Conservation (phyloP, 2,329 filamentous ascomycete genomes). For the Thermochaetoides dissita region DNA sequence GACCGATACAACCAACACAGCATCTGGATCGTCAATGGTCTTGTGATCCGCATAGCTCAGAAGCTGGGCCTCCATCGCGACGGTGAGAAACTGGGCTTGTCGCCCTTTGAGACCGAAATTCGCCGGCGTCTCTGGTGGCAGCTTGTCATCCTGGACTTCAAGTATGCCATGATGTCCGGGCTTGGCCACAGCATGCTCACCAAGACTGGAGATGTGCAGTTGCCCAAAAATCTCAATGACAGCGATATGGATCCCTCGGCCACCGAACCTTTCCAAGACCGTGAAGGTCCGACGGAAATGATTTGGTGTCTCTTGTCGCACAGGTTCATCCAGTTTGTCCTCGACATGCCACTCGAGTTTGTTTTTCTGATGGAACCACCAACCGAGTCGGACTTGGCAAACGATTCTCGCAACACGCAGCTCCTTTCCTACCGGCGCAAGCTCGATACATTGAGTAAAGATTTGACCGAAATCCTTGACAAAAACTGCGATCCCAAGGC, state of each 20-base stretch:
- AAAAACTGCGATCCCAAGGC: constrained; percentile 37
- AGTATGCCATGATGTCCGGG: constrained; percentile 43
- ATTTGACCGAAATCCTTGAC: constrained; percentile 31
- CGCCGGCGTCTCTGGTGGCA: constrained; percentile 55
- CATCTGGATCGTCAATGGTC: constrained; percentile 46
- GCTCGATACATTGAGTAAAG: constrained; percentile 28
- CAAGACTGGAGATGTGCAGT: constrained; percentile 41
- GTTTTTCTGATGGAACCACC: no score
- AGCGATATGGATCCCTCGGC: constrained; percentile 41
- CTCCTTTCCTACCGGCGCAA: constrained; percentile 22
- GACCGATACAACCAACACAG: constrained; percentile 45
- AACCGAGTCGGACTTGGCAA: no score
- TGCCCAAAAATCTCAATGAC: constrained; percentile 45
- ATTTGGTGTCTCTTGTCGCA: constrained; percentile 38
- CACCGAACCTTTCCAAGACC: constrained; percentile 34
- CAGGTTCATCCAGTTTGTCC: constrained; percentile 35
- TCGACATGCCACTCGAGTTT: constrained; percentile 23
- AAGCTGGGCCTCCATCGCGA: constrained; percentile 55
- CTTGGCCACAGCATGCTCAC: constrained; percentile 38
- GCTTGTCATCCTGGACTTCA: constrained; percentile 43
- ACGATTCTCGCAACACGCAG: no score
- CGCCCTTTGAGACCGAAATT: constrained; percentile 53
- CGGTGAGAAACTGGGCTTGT: constrained; percentile 39
- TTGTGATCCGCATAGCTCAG: constrained; percentile 49
- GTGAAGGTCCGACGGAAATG: constrained; percentile 48